Base-by-base conservation (phyloP, 2,329 filamentous ascomycete species). In the Phyllosticta ampelicida region DNA sequence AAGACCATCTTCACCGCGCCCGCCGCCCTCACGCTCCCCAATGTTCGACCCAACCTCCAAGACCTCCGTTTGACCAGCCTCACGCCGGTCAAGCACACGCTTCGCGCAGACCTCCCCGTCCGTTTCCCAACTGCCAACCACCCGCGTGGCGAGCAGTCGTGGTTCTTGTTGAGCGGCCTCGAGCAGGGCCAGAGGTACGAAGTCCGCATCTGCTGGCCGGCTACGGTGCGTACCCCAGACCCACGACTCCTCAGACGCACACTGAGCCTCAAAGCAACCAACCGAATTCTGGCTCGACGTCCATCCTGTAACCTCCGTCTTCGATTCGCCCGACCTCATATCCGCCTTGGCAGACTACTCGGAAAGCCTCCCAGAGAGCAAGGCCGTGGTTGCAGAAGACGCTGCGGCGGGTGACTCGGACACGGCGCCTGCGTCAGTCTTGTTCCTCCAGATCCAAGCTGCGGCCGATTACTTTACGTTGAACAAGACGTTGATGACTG, bases 181-280 rank as follows among this genome's bases (percentile, higher is more conserved):
- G 78, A 74, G n/a, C 80, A 83, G 36, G 82, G 83, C 10, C 86
- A 86, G 67, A 82, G 90, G 63, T 96, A 97, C 77, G 94, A 99
- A 76, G 81, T 95, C 53, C 85, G 94, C 57, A 79, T 96, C 60
- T 97, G 92, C 75, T 99, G 92, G 91, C 80, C 90, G 61, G 94
- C 94, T 48, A 94, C 86, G 61, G 92, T 96, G 80, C 73, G 87
- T 79, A 29, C 3, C 23, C 19, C n/a, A 9, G 21, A 13, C 13
- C 19, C 11, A 9, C 19, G n/a, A 51, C 5, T 54, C 11, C 3
- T 44, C 16, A n/a, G n/a, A n/a, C 36, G 11, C 36, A 44, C 11
- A n/a, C 13, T n/a, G 36, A 51, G 59, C 19, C 44, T 13, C 19
- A 2, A 62, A 96, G 91, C 87, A 96, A 85, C 92, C 92, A 51